Evolutionary conservation across 1,284 basidiomycete genomes (phyloP).

Genomic region (Puccinia hordei): DNA sequence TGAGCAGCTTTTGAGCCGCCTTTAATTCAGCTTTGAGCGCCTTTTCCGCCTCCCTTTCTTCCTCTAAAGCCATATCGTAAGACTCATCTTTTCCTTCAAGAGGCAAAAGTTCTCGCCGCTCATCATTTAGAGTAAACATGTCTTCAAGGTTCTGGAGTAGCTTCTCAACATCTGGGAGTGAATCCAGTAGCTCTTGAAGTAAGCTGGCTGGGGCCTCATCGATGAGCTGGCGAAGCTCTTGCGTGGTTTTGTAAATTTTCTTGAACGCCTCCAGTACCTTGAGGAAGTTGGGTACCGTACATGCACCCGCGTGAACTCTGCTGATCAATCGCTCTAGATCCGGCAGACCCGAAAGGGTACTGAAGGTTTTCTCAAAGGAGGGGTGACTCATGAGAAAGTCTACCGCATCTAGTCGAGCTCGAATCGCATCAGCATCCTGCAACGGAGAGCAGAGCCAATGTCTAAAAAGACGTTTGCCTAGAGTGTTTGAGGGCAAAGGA

Average conservation of each 20-base stretch:
- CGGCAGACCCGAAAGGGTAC: constrained; percentile 72
- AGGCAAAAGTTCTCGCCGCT: constrained; percentile 35
- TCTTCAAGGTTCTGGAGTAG: constrained; percentile 73
- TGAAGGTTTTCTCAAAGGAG: constrained; percentile 74
- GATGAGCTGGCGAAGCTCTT: constrained; percentile 68
- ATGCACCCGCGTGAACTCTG: constrained; percentile 86
- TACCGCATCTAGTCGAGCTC: constrained; percentile 89
- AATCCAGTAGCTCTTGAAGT: constrained; percentile 57
- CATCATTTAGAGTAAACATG: constrained; percentile 61
- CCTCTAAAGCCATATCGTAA: constrained; percentile 48
- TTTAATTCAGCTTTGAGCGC: constrained; percentile 39
- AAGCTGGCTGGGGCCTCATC: constrained; percentile 76
- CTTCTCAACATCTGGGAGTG: constrained; percentile 69
- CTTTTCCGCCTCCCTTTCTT: constrained; percentile 45
- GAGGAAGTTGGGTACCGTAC: constrained; percentile 77
- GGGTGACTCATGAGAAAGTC: constrained; percentile 79
- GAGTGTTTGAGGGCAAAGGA: constrained; percentile 50
- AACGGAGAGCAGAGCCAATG: constrained; percentile 92
- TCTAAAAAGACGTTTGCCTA: constrained; percentile 86
- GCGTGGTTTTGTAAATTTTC: constrained; percentile 73
- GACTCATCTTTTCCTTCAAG: constrained; percentile 48
- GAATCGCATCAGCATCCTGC: constrained; percentile 76
- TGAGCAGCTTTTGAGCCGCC: constrained; percentile 49
- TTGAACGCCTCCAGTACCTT: constrained; percentile 69
- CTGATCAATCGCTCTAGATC: constrained; percentile 92